Evolutionary conservation across 345 rosid species (phyloP), one percentile per base, ranked within the genome.

Genomic region (Pelargonium nanum): DNA sequence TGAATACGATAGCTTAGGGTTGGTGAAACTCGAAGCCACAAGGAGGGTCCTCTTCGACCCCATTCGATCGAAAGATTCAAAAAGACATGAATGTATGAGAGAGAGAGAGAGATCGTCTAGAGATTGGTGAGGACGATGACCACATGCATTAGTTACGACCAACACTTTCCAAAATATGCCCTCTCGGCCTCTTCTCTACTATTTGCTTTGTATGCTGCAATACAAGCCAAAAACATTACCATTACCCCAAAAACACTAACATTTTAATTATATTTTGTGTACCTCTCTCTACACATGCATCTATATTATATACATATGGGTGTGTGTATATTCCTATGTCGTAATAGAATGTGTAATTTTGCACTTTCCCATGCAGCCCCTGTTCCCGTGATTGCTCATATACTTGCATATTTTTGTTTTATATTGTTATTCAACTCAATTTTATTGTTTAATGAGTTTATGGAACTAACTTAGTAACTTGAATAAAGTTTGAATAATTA

Each of bases 121-220:
- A 68, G 71, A 68, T 68, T 61, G 71, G 71, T 55, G 71, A 67
- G 24, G 30, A 28, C 15, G 30, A 22, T 53, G 48, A 40, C 48
- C 48, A 53, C 24, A 65, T 40, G 48, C 15, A 9, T 40, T 40
- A 30, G 10, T 3, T 30, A 68, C 66, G 62, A 68, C 89, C 87
- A 84, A 83, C 91, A 80, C 94, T 85, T 91, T 84, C 74, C 89
- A 77, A 87, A 84, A 84, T 80, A 84, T 82, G 89, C 92, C 72
- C 82, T 77, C 86, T 65, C 26, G n/a, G n/a, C 15, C 21, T 30
- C 84, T 70, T 77, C 75, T 79, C 26, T 24, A 25, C 50, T 19
- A 6, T 9, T 26, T 1, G 17, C 32, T 63, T 57, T 52, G 55
- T 26, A 51, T 28, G n/a, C 53, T 4, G 54, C 50, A 28, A 30